phyloP scores from a whole-genome alignment of 768 basidiomycete species.

The Suillus alpinus region DNA sequence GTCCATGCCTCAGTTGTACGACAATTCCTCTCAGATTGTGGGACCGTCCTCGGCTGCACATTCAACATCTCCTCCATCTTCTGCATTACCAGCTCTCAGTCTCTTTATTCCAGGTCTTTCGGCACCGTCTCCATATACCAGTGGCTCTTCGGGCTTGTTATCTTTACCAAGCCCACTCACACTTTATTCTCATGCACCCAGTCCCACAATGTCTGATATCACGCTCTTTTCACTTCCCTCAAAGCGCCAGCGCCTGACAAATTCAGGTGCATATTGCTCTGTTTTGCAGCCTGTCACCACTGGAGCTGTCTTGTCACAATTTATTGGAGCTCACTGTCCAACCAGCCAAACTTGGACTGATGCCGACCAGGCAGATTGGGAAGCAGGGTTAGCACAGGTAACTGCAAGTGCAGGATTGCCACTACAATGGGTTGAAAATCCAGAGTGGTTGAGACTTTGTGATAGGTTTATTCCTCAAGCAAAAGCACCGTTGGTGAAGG shows the following conservation, averaged over 20 bases:
- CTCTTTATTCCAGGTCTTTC: not conserved
- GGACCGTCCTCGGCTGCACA: not conserved
- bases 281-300: not conserved
- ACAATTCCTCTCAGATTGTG: not conserved
- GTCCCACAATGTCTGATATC: not conserved
- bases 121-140: not conserved
- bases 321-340: not conserved
- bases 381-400: slow-evolving; percentile 16
- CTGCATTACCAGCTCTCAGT: not conserved
- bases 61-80: not conserved
- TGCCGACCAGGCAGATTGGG: slow-evolving; percentile 1
- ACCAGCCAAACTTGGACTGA: not conserved
- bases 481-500: slow-evolving; percentile 19
- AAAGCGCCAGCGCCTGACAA: not conserved
- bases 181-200: not conserved
- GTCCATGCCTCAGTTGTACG: not conserved
- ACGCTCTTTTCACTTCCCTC: not conserved
- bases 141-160: not conserved
- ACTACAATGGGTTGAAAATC: slow-evolving; percentile 38
- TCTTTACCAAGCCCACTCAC: not conserved
- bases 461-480: slow-evolving; percentile 30
- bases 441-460: slow-evolving; percentile 29
- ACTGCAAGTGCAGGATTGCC: slow-evolving; percentile 34
- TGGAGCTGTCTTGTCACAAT: not conserved
- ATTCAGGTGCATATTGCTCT: not conserved